These are phyloP conservation scores for Ophiostoma ips DNA, from an alignment of 2,329 filamentous ascomycete genomes.

Conservation along the genomic window DNA sequence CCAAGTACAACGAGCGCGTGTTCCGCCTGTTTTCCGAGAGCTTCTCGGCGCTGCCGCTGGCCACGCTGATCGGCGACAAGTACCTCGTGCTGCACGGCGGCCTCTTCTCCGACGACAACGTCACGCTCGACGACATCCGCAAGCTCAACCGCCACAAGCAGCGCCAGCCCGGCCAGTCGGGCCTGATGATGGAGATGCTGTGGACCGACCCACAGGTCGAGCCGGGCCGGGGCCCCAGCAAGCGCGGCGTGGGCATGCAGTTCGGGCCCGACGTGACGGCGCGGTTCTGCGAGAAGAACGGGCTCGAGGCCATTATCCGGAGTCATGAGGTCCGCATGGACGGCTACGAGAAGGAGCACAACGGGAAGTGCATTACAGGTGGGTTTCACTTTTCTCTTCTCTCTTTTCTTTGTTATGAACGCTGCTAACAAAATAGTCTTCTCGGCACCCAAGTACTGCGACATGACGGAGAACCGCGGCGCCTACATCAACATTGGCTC, in stretches of 20 bases:
- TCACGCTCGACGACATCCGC: conserved; percentile 83
- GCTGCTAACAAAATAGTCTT: conserved; percentile 55
- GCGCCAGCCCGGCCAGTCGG: conserved; percentile 58
- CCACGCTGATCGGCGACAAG: conserved; percentile 80
- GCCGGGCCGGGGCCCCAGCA: conserved; percentile 81
- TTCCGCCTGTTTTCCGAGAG: conserved; percentile 98
- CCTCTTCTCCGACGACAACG: conserved; percentile 88
- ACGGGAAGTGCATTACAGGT: conserved; percentile 89
- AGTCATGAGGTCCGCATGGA: conserved; percentile 98
- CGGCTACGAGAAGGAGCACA: conserved; percentile 96
- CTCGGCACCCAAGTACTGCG: conserved; percentile 93
- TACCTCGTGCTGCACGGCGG: conserved; percentile 90
- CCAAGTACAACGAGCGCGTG: conserved; percentile 85
- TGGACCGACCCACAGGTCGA: conserved; percentile 92
- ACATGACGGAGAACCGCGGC: conserved; percentile 94
- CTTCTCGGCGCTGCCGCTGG: conserved; percentile 85
- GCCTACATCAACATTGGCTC: conserved; percentile 95
- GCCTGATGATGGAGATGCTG: conserved; percentile 99
- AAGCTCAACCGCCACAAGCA: conserved; percentile 27
- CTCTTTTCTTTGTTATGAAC: not conserved
- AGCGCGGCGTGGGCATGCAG: conserved; percentile 89
- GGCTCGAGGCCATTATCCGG: conserved; percentile 84
- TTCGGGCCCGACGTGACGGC: conserved; percentile 96
- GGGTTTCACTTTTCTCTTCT: conserved; percentile 18
- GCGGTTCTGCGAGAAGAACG: conserved; percentile 91